Percentiles rank a stretch among this genome's conserved stretches.
Evolutionary conservation across 257 asterid species (phyloP).

Genomic region (Rhazya stricta): DNA sequence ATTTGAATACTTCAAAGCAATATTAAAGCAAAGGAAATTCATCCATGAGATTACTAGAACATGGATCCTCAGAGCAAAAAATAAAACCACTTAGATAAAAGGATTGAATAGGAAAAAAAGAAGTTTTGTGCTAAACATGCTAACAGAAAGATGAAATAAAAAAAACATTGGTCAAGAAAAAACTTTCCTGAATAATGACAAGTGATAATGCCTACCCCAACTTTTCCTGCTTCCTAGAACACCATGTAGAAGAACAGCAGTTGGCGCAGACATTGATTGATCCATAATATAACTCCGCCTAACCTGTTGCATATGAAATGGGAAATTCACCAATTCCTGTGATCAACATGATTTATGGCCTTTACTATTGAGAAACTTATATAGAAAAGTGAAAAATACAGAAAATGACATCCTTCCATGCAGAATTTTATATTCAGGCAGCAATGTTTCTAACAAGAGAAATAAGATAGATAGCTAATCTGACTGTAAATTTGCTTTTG

Average conservation of each 20-base stretch:
- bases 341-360: background rate
- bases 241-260: slow-evolving; percentile 96
- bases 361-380: background rate
- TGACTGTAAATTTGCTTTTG: too few relatives aligned
- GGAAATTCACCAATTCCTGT: background rate
- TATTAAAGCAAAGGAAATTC: background rate
- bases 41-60: background rate
- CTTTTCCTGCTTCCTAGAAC: slow-evolving; percentile 96
- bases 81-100: background rate
- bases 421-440: too few relatives aligned
- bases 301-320: slow-evolving; percentile 40
- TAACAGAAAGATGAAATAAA: background rate
- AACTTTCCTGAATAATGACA: background rate
- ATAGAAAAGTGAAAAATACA: too few relatives aligned
- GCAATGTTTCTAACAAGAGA: background rate
- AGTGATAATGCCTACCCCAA: slow-evolving; percentile 54
- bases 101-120: background rate
- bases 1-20: background rate
- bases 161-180: background rate
- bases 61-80: background rate
- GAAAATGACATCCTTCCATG: background rate
- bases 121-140: background rate
- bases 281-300: slow-evolving; percentile 87
- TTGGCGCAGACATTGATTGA: slow-evolving; percentile 74
- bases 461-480: background rate